Conservation (phyloP, 225 moss, liverwort and hornwort genomes). For the Marchantia polymorpha region DNA sequence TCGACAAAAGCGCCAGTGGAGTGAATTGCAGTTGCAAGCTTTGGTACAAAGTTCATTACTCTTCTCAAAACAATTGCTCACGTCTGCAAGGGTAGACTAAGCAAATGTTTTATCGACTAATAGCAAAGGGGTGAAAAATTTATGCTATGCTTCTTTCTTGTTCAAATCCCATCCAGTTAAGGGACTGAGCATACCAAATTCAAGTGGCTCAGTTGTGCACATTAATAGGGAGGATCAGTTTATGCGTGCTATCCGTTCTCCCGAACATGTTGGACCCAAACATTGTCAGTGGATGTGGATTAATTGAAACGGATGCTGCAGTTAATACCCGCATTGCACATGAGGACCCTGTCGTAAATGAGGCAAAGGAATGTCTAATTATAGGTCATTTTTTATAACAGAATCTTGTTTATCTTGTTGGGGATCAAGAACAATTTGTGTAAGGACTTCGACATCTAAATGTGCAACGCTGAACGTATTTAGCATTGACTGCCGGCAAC, state of each 20-base stretch:
- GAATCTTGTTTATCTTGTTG: too few relatives aligned
- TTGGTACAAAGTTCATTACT: constrained; percentile 47
- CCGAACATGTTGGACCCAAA: neutral
- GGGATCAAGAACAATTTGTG: too few relatives aligned
- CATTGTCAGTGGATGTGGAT: neutral
- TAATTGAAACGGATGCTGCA: neutral
- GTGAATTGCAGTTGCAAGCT: constrained; percentile 84
- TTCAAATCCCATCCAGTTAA: neutral
- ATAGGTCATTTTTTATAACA: too few relatives aligned
- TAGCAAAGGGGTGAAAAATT: neutral
- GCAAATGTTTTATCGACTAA: neutral
- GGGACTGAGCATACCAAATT: neutral
- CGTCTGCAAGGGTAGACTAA: neutral
- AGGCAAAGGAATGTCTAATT: neutral
- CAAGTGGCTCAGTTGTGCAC: neutral
- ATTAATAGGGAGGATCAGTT: neutral
- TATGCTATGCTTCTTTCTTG: neutral
- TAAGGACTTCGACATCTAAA: too few relatives aligned
- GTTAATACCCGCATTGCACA: neutral
- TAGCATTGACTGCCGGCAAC: too few relatives aligned
- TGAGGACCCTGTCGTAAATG: neutral
- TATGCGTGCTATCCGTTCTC: neutral
- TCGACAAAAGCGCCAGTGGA: constrained; percentile 94
- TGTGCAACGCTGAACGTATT: too few relatives aligned
- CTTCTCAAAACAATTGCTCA: neutral